phyloP scores from a whole-genome alignment of 2,329 filamentous ascomycete species.

The Ascochyta pisi region DNA sequence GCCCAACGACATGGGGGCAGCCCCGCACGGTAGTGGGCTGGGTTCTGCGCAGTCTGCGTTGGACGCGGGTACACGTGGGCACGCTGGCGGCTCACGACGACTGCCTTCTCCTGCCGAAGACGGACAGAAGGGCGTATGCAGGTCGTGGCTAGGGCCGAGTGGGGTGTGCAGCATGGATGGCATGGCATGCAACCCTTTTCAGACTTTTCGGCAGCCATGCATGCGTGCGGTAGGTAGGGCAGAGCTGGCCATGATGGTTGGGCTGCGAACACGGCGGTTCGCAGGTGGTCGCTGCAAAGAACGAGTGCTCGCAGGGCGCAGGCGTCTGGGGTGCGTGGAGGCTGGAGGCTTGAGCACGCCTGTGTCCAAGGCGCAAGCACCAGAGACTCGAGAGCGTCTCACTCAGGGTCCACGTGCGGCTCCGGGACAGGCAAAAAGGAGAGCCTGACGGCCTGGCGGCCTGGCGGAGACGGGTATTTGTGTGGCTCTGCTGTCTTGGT shows the following conservation, averaged over 20 bases:
- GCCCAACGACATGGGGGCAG: slow-evolving; percentile 3
- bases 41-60: slow-evolving; percentile 10
- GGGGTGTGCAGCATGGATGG: slow-evolving; percentile 27
- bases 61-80: slow-evolving; percentile 26
- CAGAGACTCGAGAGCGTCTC: slow-evolving; percentile 11
- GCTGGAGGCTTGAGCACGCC: not conserved
- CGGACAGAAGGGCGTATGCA: slow-evolving; percentile 24
- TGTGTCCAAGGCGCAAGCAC: slow-evolving; percentile 11
- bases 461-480: slow-evolving; percentile 4
- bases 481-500: slow-evolving; percentile 14
- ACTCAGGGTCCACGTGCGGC: slow-evolving; percentile 28
- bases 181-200: slow-evolving; percentile 31
- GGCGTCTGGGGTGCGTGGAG: slow-evolving; percentile 1
- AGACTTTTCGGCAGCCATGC: slow-evolving; percentile 29
- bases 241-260: slow-evolving; percentile 7
- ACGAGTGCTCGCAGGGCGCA: slow-evolving; percentile 6
- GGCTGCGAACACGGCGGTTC: slow-evolving; percentile 31
- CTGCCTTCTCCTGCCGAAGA: slow-evolving; percentile 26
- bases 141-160: slow-evolving; percentile 26
- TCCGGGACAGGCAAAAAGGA: slow-evolving; percentile 19
- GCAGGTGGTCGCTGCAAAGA: slow-evolving; percentile 23
- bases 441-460: slow-evolving; percentile 12
- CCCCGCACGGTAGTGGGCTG: slow-evolving; percentile 21
- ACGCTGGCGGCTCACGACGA: slow-evolving; percentile 25
- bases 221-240: slow-evolving; percentile 6